Evolutionary conservation across 2,329 filamentous ascomycete genomes (phyloP).

Genomic region (Teratosphaeria nubilosa): DNA sequence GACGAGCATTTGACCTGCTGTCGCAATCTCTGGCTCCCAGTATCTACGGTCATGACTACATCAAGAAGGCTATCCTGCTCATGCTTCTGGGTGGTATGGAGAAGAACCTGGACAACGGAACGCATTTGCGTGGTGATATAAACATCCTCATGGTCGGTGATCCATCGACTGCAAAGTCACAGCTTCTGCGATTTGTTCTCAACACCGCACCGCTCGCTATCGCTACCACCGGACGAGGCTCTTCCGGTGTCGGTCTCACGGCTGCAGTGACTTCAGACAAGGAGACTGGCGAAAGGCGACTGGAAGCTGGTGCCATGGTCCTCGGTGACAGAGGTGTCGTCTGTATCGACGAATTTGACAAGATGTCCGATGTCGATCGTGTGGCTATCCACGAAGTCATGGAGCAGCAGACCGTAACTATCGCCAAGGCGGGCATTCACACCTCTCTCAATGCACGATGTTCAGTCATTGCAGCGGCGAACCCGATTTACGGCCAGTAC

Average conservation of each 20-base stretch:
- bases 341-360: slow-evolving; percentile 98
- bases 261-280: slow-evolving; percentile 95
- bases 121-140: slow-evolving; percentile 94
- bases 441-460: slow-evolving; percentile 94
- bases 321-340: slow-evolving; percentile 94
- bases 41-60: slow-evolving; percentile 93
- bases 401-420: slow-evolving; percentile 99
- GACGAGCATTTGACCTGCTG: slow-evolving; percentile 81
- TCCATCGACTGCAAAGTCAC: slow-evolving; percentile 97
- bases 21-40: slow-evolving; percentile 92
- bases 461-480: slow-evolving; percentile 91
- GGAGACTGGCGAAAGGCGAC: slow-evolving; percentile 85
- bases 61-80: slow-evolving; percentile 93
- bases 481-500: slow-evolving; percentile 96
- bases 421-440: slow-evolving; percentile 96
- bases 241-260: slow-evolving; percentile 93
- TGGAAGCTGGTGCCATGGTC: slow-evolving; percentile 98
- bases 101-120: slow-evolving; percentile 97
- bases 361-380: slow-evolving; percentile 97
- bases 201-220: slow-evolving; percentile 96
- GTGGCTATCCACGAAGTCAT: slow-evolving; percentile 99
- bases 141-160: slow-evolving; percentile 99
- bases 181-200: slow-evolving; percentile 88
- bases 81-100: slow-evolving; percentile 95
- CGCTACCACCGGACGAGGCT: slow-evolving; percentile 87